phyloP scores from a whole-genome alignment of 2,329 filamentous ascomycete genomes.

The Verticillium tricorpus region DNA sequence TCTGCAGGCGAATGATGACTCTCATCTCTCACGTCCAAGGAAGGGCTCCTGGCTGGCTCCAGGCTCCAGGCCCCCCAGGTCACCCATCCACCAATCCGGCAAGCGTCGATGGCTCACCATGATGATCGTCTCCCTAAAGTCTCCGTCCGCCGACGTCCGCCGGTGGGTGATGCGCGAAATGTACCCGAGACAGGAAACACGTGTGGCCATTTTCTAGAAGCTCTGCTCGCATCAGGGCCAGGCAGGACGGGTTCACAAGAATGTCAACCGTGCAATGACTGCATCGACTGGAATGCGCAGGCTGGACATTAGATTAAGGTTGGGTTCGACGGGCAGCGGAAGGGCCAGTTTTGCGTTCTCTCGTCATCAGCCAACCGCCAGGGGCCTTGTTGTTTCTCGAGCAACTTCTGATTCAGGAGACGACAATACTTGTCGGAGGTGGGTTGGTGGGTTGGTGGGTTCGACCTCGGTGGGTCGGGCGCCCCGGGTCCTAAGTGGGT shows the following conservation, averaged over 20 bases:
- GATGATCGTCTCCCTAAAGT: neutral
- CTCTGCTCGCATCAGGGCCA: too few relatives aligned
- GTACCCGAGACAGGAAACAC: too few relatives aligned
- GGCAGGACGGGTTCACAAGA: too few relatives aligned
- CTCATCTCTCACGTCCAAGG: neutral
- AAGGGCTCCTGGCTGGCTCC: too few relatives aligned
- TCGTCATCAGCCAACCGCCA: neutral
- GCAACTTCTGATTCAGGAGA: neutral
- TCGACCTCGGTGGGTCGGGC: neutral
- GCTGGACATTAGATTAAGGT: too few relatives aligned
- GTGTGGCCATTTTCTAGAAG: too few relatives aligned
- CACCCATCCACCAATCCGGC: neutral
- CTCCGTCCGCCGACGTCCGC: too few relatives aligned
- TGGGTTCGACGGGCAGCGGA: neutral
- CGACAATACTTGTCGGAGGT: neutral
- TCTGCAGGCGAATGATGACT: neutral
- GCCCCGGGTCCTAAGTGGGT: neutral
- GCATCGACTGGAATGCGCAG: too few relatives aligned
- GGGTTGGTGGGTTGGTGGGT: neutral
- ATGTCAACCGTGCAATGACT: too few relatives aligned
- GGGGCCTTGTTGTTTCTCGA: neutral
- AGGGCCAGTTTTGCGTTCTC: neutral
- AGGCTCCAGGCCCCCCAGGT: too few relatives aligned
- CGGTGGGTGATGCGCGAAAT: too few relatives aligned
- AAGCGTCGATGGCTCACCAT: neutral